Percentiles rank a stretch among this genome's conserved stretches.
Evolutionary conservation across 768 basidiomycete species (phyloP).

Genomic region (Mycena latifolia): DNA sequence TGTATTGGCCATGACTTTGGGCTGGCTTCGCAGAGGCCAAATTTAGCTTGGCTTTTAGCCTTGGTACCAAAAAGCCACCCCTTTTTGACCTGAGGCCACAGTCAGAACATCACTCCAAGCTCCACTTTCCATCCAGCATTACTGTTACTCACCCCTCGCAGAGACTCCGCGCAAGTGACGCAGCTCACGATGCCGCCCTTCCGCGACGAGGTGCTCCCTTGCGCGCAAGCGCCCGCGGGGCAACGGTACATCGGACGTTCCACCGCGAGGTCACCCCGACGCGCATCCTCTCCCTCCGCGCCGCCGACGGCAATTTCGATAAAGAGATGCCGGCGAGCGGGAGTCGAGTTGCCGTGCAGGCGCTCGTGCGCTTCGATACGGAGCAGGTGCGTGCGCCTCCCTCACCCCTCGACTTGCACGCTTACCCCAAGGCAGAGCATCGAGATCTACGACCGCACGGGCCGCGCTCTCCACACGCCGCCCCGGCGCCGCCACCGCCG

Average conservation of each 20-base stretch:
- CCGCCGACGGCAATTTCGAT: constrained; percentile 65
- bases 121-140: no score
- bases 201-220: constrained; percentile 49
- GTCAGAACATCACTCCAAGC: no score
- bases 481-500: constrained; percentile 28
- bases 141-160: constrained; percentile 2
- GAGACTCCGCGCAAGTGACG: constrained; percentile 36
- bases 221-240: constrained; percentile 50
- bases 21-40: no score
- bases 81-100: no score
- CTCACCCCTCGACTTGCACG: no score
- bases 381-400: constrained; percentile 63
- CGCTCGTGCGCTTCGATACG: constrained; percentile 77
- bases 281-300: constrained; percentile 73
- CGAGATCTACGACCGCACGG: constrained; percentile 58
- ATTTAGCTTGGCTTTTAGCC: no score
- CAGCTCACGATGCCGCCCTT: constrained; percentile 48
- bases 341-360: constrained; percentile 72
- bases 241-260: constrained; percentile 56
- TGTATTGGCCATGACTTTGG: no score
- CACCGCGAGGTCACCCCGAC: constrained; percentile 64
- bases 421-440: constrained; percentile 46
- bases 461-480: constrained; percentile 52
- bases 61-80: no score
- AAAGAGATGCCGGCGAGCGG: constrained; percentile 63